Evolutionary conservation across 2,329 filamentous ascomycete species (phyloP), one percentile per base, ranked within the genome.

Genomic region (Colletotrichum echinochloae): DNA sequence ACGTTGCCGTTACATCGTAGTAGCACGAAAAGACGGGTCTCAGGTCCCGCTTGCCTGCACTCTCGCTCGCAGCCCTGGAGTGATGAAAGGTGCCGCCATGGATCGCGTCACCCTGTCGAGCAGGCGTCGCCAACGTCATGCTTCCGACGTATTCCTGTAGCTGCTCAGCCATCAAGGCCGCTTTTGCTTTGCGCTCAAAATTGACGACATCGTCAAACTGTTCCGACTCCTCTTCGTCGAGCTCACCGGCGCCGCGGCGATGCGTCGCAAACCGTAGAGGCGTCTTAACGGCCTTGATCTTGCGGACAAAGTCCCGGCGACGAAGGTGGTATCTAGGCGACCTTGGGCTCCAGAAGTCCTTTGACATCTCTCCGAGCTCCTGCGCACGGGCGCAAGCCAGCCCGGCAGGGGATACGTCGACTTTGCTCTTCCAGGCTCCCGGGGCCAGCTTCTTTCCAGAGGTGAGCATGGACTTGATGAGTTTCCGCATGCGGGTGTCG

Each of bases 321-420:
- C 81, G 79, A 2, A 73, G 73, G 73, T 83, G 81, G 62, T 83
- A 83, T 18, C 81, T 75, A 16, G 73, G 60, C 5, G 79, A 75
- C 7, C 81, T 76, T 1, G 80, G 72, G 30, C 78, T 79, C 81
- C 81, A 83, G 73, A 83, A 83, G 74, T 83, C 82, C 57, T 80
- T 79, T 46, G 78, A 76, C 81, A 83, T 83, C 70, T 83, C 78
- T 7, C 77, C 78, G 0, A 83, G 77, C 74, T 83, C 82, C 12
- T 74, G 70, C 0, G 79, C 78, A 33, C 81, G 77, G 3, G 78
- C 78, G 5, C 69, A 73, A 1, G 79, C 79, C 7, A 83, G 77
- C 1, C 76, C 77, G 0, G 76, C 65, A 0, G 77, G 65, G 0
- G 79, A 78, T 18, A 81, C 70, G 57, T 83, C 78, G 11, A 79